Base-by-base conservation (phyloP, 2,329 filamentous ascomycete species). In the Penicillium sumatraense region DNA sequence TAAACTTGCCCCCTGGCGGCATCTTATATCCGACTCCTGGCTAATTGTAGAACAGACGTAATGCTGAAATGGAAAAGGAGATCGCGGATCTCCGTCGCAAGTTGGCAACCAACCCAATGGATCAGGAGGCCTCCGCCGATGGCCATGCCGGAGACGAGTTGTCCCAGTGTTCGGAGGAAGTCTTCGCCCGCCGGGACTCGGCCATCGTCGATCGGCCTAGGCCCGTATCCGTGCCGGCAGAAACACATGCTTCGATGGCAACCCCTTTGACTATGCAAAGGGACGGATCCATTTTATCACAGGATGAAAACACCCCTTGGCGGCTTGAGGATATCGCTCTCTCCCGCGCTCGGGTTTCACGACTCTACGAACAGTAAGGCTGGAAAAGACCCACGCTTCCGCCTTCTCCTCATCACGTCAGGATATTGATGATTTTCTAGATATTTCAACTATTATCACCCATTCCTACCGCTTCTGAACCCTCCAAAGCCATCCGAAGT, bases 401-500 rank as follows among this genome's bases (percentile, higher is more conserved):
- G 13, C 14, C 13, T 11, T 27, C 27, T 5, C 33, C 78, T 27
- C 75, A 75, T 10, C 6, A n/a, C n/a, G n/a, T 57, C 65, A 44
- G 68, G 45, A 26, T 24, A 21, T 24, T n/a, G 42, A 46, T 21
- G 5, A 10, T 8, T 42, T 31, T n/a, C 27, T 58, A 84, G 85
- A 58, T 89, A 83, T 72, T 88, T 87, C 70, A 78, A 78, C 27
- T 78, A 78, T 49, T 87, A 87, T 66, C 86, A 89, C 62, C 82
- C 82, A 0, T 88, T 86, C 64, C 72, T 88, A 26, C 84, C 85
- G 1, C 78, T 88, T 53, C 74, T 88, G 50, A 84, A 86, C 54
- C 79, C 78, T 5, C 69, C 78, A 10, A 78, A 80, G 59, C 74
- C 76, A 6, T 81, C 84, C 5, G 82, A 86, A 48, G 78, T 83